Evolutionary conservation across 163 green algal genomes (phyloP).

Genomic region (Coccomyxa subellipsoidea): DNA sequence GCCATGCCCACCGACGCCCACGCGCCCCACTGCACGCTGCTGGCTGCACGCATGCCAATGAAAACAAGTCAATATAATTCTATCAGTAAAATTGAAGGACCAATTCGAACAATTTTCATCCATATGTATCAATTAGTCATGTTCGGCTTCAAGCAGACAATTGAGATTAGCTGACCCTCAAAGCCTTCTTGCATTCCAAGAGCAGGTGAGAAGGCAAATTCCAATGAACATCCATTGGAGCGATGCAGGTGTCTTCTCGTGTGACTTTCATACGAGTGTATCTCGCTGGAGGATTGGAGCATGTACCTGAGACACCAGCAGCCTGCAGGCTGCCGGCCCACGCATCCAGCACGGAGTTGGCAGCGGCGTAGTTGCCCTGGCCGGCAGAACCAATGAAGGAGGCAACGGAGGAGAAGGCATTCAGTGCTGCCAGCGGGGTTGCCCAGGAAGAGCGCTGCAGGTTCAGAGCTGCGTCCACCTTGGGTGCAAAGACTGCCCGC

Average conservation of each 20-base stretch:
- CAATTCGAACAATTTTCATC: neutral
- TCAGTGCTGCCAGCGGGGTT: neutral
- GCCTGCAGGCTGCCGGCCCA: conserved; percentile 6
- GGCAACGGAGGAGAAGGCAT: conserved; percentile 56
- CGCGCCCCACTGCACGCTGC: conserved; percentile 82
- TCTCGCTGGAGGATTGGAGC: too few species aligned
- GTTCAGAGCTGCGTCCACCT: conserved; percentile 12
- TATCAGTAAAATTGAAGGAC: neutral
- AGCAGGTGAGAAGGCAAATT: too few species aligned
- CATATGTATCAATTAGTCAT: neutral
- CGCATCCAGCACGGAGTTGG: conserved; percentile 77
- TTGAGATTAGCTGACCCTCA: too few species aligned
- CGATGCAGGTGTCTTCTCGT: too few species aligned
- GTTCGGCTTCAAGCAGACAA: too few species aligned
- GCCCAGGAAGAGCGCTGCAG: neutral
- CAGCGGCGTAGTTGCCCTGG: conserved; percentile 88
- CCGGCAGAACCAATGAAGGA: conserved; percentile 72
- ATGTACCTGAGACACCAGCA: neutral
- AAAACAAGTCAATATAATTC: neutral
- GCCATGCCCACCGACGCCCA: conserved; percentile 83
- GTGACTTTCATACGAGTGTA: too few species aligned
- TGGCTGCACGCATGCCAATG: neutral
- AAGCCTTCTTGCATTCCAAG: too few species aligned
- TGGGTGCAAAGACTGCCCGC: conserved; percentile 44
- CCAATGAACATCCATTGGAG: too few species aligned